Evolutionary conservation across 73 alveolate genomes (phyloP).

Genomic region (Paramecium octaurelia): DNA sequence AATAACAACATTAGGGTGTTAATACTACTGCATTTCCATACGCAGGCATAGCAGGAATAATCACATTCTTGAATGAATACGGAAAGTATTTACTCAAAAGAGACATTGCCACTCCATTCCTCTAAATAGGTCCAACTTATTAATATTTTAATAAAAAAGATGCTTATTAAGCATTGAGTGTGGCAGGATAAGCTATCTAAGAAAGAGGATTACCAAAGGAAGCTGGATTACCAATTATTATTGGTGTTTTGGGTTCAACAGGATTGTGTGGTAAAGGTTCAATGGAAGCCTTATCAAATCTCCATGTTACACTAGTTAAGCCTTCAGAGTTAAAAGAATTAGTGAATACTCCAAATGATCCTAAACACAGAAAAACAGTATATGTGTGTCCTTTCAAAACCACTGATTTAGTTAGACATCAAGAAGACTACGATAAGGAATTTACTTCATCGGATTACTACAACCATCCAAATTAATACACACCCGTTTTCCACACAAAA

Average conservation of each 20-base stretch:
- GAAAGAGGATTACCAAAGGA: conserved; percentile 72
- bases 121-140: conserved; percentile 74
- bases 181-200: conserved; percentile 67
- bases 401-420: conserved; percentile 71
- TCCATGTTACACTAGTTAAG: conserved; percentile 74
- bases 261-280: conserved; percentile 89
- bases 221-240: conserved; percentile 70
- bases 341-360: conserved; percentile 53
- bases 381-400: conserved; percentile 67
- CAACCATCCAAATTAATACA: conserved; percentile 73
- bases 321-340: conserved; percentile 73
- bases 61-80: conserved; percentile 79
- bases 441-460: conserved; percentile 78
- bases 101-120: conserved; percentile 72
- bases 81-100: conserved; percentile 78
- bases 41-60: conserved; percentile 89
- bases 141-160: conserved; percentile 73
- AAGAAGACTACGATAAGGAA: conserved; percentile 65
- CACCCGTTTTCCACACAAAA: conserved; percentile 66
- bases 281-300: conserved; percentile 69
- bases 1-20: background rate
- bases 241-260: conserved; percentile 77
- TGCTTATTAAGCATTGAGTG: conserved; percentile 41
- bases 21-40: conserved; percentile 54
- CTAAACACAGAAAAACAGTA: conserved; percentile 49